Percentiles rank a stretch among this genome's conserved stretches.
Evolutionary conservation across 2,329 filamentous ascomycete species (phyloP).

Genomic region (Fusarium fracticaudum): DNA sequence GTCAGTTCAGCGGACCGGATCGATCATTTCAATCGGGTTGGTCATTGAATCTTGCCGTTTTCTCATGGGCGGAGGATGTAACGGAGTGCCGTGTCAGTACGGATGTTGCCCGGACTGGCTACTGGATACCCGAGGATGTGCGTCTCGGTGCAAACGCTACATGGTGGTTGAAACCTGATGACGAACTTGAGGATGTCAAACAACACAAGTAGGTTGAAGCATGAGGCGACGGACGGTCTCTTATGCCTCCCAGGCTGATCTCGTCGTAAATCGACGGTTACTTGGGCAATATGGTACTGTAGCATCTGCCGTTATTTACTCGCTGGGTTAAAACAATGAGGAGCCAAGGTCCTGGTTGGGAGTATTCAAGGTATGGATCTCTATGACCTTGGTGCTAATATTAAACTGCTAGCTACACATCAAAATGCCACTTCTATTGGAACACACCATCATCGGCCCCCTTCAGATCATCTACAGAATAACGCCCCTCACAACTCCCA

Average conservation of each 20-base stretch:
- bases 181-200: neutral
- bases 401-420: neutral
- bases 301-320: neutral
- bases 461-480: neutral
- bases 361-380: neutral
- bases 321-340: neutral
- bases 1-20: slow-evolving; percentile 10
- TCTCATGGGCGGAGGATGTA: neutral
- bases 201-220: neutral
- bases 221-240: neutral
- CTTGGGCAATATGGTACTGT: neutral
- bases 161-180: neutral
- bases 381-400: neutral
- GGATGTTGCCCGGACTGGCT: neutral
- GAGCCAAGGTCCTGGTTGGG: neutral
- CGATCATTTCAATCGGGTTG: slow-evolving; percentile 2
- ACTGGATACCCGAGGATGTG: neutral
- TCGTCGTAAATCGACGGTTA: neutral
- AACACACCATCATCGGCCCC: neutral
- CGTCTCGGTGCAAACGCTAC: neutral
- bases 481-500: neutral
- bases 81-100: neutral
- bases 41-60: neutral
- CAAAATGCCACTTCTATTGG: neutral
- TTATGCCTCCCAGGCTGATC: neutral